Conservation (phyloP, 2,329 filamentous ascomycete genomes). For the Sphaerulina vaccinii region DNA sequence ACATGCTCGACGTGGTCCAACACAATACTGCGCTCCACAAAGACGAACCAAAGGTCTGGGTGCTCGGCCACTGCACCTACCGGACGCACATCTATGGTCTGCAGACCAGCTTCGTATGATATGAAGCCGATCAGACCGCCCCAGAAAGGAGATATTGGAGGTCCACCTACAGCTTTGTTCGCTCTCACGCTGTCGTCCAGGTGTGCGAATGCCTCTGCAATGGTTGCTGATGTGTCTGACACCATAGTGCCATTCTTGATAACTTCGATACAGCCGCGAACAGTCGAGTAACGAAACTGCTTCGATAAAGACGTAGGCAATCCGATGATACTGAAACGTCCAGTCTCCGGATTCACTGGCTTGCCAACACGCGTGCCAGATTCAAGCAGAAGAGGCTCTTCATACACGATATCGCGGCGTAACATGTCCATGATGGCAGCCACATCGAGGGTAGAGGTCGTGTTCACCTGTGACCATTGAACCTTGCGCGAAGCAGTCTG, state of each 20-base stretch:
- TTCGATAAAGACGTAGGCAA: constrained; percentile 50
- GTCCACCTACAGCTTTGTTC: constrained; percentile 38
- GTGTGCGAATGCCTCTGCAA: constrained; percentile 42
- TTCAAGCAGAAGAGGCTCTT: constrained; percentile 48
- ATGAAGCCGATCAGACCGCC: constrained; percentile 83
- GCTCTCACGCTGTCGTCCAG: constrained; percentile 42
- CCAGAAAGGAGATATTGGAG: constrained; percentile 60
- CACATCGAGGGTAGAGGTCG: constrained; percentile 29
- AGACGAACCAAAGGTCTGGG: constrained; percentile 73
- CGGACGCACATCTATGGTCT: constrained; percentile 54
- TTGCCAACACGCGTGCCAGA: constrained; percentile 46
- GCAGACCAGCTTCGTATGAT: constrained; percentile 78
- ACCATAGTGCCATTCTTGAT: constrained; percentile 12
- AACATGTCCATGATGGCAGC: constrained; percentile 41
- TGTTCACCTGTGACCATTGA: constrained; percentile 3
- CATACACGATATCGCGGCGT: constrained; percentile 28
- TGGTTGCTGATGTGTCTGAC: constrained; percentile 17
- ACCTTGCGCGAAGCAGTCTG: not conserved
- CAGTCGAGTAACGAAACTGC: constrained; percentile 29
- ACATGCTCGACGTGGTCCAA: constrained; percentile 66
- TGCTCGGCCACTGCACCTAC: constrained; percentile 42
- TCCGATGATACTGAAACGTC: constrained; percentile 72
- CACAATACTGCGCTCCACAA: constrained; percentile 74
- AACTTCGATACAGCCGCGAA: constrained; percentile 17
- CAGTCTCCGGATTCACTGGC: constrained; percentile 50